Evolutionary conservation across 2,329 filamentous ascomycete species (phyloP).

Genomic region (Aspergillus alliaceus): DNA sequence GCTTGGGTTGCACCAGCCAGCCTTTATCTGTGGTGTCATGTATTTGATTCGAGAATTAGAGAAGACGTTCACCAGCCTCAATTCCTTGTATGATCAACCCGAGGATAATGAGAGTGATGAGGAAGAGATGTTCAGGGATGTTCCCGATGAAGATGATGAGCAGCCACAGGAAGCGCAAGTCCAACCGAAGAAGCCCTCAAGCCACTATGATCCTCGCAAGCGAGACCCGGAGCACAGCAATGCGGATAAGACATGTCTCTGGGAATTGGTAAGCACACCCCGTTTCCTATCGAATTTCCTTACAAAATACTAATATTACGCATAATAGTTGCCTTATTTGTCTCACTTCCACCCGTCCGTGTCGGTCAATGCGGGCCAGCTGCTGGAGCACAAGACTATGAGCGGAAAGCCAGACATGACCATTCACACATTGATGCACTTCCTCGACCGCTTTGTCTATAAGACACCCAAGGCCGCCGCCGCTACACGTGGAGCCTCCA

Average conservation of each 20-base stretch:
- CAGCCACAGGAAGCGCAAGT: slow-evolving; percentile 20
- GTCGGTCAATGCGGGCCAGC: slow-evolving; percentile 72
- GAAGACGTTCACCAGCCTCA: slow-evolving; percentile 75
- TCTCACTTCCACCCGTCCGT: slow-evolving; percentile 93
- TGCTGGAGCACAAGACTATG: slow-evolving; percentile 69
- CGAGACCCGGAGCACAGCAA: slow-evolving; percentile 88
- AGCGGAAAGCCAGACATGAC: slow-evolving; percentile 87
- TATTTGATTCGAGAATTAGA: slow-evolving; percentile 84
- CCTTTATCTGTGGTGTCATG: slow-evolving; percentile 90
- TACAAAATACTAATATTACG: slow-evolving; percentile 8
- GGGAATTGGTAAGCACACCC: slow-evolving; percentile 72
- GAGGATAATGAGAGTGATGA: slow-evolving; percentile 72
- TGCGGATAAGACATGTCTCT: slow-evolving; percentile 88
- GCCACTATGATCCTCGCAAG: slow-evolving; percentile 80
- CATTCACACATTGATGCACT: slow-evolving; percentile 88
- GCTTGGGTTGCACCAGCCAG: slow-evolving; percentile 81
- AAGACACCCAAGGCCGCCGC: slow-evolving; percentile 76
- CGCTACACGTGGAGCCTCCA: slow-evolving; percentile 72
- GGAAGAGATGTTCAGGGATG: slow-evolving; percentile 69
- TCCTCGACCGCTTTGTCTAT: slow-evolving; percentile 98
- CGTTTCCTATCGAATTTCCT: neutral
- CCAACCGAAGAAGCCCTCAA: slow-evolving; percentile 32
- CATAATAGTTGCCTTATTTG: slow-evolving; percentile 61
- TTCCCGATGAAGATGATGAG: slow-evolving; percentile 56
- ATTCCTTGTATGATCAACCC: slow-evolving; percentile 74